phyloP scores from a whole-genome alignment of 495 filamentous ascomycete genomes.

The Schizothecium vesticola region DNA sequence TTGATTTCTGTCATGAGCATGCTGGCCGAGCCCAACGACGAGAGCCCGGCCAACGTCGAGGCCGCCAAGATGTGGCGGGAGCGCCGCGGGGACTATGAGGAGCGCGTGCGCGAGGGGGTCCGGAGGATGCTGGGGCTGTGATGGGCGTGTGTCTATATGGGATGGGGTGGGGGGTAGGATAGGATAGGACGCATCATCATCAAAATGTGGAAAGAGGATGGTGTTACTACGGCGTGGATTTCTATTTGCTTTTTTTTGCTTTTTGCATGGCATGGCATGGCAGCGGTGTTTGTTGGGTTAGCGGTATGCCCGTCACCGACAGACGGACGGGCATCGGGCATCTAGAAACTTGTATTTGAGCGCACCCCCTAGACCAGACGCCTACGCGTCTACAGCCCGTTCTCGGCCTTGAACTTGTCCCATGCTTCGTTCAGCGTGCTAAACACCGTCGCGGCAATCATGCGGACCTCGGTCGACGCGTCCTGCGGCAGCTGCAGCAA shows the following conservation, averaged over 20 bases:
- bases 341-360: neutral
- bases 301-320: neutral
- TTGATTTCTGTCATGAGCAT: slow-evolving; percentile 97
- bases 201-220: neutral
- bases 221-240: neutral
- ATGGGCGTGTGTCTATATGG: too few species aligned
- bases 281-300: slow-evolving; percentile 4
- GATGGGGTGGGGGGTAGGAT: neutral
- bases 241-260: neutral
- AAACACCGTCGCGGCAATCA: slow-evolving; percentile 90
- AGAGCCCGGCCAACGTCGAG: slow-evolving; percentile 96
- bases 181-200: neutral
- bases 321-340: neutral
- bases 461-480: slow-evolving; percentile 88
- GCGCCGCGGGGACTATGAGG: slow-evolving; percentile 75
- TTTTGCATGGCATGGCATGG: slow-evolving; percentile 1
- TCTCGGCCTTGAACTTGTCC: slow-evolving; percentile 95
- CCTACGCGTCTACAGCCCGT: slow-evolving; percentile 54
- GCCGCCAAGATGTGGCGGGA: slow-evolving; percentile 99
- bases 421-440: slow-evolving; percentile 92
- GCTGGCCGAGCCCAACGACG: slow-evolving; percentile 97
- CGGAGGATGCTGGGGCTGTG: slow-evolving; percentile 50
- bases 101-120: slow-evolving; percentile 73
- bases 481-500: slow-evolving; percentile 66
- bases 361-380: neutral